A percentile compares a stretch with the other conserved stretches of the same genome.
Conservation (phyloP, 352 stramenopile genomes). For the Pythium apleroticum region DNA sequence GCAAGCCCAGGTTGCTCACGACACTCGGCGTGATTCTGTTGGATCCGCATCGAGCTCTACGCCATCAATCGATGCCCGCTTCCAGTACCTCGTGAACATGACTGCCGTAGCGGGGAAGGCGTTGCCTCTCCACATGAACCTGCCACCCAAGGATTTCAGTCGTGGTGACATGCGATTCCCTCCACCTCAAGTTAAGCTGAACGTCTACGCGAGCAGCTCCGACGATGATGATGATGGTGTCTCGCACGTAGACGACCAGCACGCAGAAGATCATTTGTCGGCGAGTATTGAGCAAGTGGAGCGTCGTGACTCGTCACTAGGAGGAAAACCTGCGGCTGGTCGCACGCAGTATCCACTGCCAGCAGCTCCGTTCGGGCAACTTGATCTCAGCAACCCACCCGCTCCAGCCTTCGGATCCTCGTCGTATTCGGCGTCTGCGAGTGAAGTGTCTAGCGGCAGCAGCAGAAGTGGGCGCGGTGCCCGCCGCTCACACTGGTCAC, state of each 20-base stretch:
- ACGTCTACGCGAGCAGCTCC: conserved; percentile 10
- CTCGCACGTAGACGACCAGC: neutral
- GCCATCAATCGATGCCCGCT: conserved; percentile 40
- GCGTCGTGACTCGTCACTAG: neutral
- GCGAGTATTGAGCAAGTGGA: neutral
- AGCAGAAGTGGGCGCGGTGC: neutral
- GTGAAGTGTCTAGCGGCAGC: neutral
- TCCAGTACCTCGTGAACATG: conserved; percentile 57
- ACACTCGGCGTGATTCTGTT: conserved; percentile 12
- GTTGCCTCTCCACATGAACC: conserved; percentile 45
- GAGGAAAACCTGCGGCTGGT: neutral
- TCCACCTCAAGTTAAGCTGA: conserved; percentile 18
- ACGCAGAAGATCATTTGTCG: neutral
- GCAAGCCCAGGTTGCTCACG: neutral
- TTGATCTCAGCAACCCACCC: conserved; percentile 14
- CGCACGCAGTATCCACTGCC: neutral
- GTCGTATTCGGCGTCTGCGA: neutral
- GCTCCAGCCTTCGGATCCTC: conserved; percentile 4
- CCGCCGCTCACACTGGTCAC: neutral
- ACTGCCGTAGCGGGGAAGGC: conserved; percentile 37
- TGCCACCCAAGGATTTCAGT: conserved; percentile 35
- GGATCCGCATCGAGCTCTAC: conserved; percentile 42
- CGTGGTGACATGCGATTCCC: conserved; percentile 41
- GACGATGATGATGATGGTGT: neutral
- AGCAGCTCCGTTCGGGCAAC: neutral